Percentiles rank a stretch among this genome's conserved stretches.
phyloP scores from a whole-genome alignment of 2,329 filamentous ascomycete genomes.

The Mollisia scopiformis region DNA sequence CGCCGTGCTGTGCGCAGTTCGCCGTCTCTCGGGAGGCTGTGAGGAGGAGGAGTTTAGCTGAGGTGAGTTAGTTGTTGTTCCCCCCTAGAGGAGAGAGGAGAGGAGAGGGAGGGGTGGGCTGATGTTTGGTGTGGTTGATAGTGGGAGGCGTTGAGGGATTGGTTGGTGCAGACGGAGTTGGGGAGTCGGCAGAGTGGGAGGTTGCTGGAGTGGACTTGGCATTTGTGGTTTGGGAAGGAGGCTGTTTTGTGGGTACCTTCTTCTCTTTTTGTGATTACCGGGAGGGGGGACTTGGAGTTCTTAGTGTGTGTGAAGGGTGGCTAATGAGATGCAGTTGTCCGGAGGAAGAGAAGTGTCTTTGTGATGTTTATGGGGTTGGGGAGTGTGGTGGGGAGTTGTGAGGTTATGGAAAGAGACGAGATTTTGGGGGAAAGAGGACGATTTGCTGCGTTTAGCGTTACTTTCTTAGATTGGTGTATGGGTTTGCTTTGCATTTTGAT shows the following conservation, averaged over 20 bases:
- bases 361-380: conserved; percentile 21
- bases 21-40: conserved; percentile 58
- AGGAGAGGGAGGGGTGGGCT: no score
- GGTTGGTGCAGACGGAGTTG: conserved; percentile 57
- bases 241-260: conserved; percentile 42
- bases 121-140: no score
- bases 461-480: no score
- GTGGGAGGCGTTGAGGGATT: conserved; percentile 58
- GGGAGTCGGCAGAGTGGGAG: conserved; percentile 57
- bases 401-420: no score
- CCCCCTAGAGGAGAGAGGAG: no score
- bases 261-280: not conserved
- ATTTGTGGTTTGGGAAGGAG: conserved; percentile 62
- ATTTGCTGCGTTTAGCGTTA: no score
- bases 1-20: conserved; percentile 67
- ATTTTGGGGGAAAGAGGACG: no score
- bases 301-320: not conserved
- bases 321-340: conserved; percentile 17
- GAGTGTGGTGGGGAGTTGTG: conserved; percentile 1
- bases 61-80: no score
- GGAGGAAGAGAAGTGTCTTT: conserved; percentile 15
- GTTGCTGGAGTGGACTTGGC: conserved; percentile 67
- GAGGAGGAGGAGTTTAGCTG: conserved; percentile 44
- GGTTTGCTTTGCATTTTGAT: no score
- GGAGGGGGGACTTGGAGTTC: not conserved